phyloP scores from a whole-genome alignment of 2,329 filamentous ascomycete species.

The Talaromyces sp. region DNA sequence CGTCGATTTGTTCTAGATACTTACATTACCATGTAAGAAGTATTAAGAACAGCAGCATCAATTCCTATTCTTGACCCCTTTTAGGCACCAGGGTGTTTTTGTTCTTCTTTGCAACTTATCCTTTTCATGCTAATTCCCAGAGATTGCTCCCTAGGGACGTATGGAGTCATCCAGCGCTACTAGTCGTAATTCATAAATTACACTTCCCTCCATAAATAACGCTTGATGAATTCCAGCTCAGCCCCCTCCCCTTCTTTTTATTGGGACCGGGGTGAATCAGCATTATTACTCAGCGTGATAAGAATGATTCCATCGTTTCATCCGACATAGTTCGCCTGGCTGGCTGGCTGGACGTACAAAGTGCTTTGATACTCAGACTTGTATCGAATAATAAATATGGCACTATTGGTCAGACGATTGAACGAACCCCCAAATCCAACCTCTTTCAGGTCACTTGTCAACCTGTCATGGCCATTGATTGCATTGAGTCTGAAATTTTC shows the following conservation, averaged over 20 bases:
- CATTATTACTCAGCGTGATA: constrained; percentile 5
- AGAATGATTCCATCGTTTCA: not conserved
- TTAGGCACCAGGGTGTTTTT: not conserved
- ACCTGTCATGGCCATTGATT: not conserved
- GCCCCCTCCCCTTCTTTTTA: not conserved
- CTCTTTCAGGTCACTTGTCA: not conserved
- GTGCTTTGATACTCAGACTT: not conserved
- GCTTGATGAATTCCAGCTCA: not conserved
- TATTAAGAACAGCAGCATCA: not conserved
- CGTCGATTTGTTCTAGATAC: not conserved
- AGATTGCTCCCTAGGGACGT: not conserved
- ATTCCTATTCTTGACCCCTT: not conserved
- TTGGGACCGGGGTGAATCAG: not conserved
- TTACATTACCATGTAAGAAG: too few species aligned
- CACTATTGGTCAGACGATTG: not conserved
- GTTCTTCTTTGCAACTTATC: not conserved
- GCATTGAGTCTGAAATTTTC: not conserved
- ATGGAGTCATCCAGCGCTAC: not conserved
- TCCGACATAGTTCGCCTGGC: not conserved
- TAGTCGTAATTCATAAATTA: constrained; percentile 1
- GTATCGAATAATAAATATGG: not conserved
- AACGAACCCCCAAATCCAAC: not conserved
- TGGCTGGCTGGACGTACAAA: not conserved
- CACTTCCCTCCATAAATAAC: not conserved
- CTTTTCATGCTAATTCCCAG: not conserved